These are phyloP conservation scores for Aquilaria agallochum DNA, from an alignment of 441 rosid species.

Conservation along the genomic window DNA sequence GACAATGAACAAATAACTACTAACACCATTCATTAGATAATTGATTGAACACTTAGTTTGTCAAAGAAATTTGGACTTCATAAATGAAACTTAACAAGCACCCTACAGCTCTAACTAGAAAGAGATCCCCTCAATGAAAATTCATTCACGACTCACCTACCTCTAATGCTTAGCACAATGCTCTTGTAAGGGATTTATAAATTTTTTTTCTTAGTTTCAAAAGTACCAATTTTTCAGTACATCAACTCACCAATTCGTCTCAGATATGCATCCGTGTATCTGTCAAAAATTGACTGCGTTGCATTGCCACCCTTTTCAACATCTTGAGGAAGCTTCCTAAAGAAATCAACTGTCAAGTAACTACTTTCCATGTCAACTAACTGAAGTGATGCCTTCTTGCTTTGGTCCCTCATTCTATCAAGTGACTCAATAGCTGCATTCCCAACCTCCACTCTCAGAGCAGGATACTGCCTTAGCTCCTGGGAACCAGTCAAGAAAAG, in stretches of 20 bases:
- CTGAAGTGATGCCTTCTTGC: conserved; percentile 87
- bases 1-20: no score
- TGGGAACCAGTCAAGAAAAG: conserved; percentile 26
- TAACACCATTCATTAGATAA: no score
- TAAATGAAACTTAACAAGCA: no score
- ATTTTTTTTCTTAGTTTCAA: no score
- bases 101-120: no score
- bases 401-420: conserved; percentile 82
- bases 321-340: conserved; percentile 97
- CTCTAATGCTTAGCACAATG: no score
- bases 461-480: conserved; percentile 97
- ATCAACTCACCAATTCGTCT: conserved; percentile 76
- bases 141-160: no score
- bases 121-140: no score
- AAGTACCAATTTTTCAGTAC: background rate
- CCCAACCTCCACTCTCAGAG: conserved; percentile 81
- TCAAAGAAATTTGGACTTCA: no score
- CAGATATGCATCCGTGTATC: conserved; percentile 87
- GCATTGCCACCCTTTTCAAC: conserved; percentile 97
- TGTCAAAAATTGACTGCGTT: conserved; percentile 86
- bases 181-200: no score
- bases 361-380: conserved; percentile 93
- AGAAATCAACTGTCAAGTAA: conserved; percentile 94
- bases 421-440: conserved; percentile 90
- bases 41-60: no score